These are phyloP conservation scores for Globisporangium barbulae DNA, from an alignment of 352 stramenopile species.

Conservation along the genomic window DNA sequence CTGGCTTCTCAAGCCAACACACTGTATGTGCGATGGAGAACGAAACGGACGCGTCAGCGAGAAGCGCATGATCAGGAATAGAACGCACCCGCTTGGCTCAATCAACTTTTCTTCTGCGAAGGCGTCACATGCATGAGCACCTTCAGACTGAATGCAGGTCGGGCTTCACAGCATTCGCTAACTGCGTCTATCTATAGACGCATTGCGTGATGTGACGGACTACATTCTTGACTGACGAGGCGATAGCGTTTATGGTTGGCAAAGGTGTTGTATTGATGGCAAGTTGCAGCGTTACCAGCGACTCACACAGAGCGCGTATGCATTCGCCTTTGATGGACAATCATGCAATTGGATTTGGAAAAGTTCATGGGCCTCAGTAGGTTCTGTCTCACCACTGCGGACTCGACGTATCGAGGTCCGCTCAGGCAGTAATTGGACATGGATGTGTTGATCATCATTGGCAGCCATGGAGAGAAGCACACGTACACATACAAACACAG, in stretches of 20 bases:
- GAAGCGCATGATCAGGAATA: background rate
- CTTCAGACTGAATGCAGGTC: background rate
- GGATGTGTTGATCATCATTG: slow-evolving; percentile 15
- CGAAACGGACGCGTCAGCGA: background rate
- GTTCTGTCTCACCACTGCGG: slow-evolving; percentile 41
- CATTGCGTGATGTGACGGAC: background rate
- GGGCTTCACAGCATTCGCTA: background rate
- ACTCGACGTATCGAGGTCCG: slow-evolving; percentile 16
- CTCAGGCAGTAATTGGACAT: slow-evolving; percentile 66
- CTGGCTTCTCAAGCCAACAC: background rate
- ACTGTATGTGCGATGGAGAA: background rate
- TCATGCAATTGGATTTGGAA: background rate
- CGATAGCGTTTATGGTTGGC: background rate
- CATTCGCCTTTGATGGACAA: background rate
- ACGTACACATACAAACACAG: background rate
- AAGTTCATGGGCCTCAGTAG: slow-evolving; percentile 34
- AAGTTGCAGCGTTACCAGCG: background rate
- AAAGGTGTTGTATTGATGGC: background rate
- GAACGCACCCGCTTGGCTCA: background rate
- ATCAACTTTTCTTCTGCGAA: too few species aligned
- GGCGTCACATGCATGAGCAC: too few species aligned
- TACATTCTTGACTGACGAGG: background rate
- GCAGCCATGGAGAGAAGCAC: background rate
- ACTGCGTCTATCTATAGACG: too few species aligned
- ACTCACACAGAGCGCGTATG: background rate